These are phyloP conservation scores for Suillus occidentalis DNA, from an alignment of 768 basidiomycete species.

Conservation along the genomic window DNA sequence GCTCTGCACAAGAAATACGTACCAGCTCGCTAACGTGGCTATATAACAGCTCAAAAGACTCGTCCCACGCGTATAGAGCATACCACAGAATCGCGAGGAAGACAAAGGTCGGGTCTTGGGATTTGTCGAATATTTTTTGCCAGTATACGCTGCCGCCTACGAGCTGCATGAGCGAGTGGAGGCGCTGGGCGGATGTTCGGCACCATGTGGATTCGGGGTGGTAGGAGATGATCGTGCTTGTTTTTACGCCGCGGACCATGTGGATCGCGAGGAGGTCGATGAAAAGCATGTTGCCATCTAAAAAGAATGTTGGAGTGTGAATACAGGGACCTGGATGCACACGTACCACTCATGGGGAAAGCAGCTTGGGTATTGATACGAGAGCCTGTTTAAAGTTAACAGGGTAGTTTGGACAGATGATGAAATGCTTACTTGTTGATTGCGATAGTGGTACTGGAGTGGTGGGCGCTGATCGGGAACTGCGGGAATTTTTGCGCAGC, in stretches of 20 bases:
- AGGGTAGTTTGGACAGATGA: constrained; percentile 9
- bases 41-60: constrained; percentile 53
- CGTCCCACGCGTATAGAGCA: constrained; percentile 62
- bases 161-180: constrained; percentile 29
- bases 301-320: constrained; percentile 1
- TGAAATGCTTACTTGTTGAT: not conserved
- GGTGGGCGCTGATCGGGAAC: not conserved
- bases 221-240: constrained; percentile 29
- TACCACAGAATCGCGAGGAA: constrained; percentile 58
- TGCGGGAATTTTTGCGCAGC: constrained; percentile 24
- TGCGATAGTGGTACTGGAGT: not conserved
- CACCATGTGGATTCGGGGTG: constrained; percentile 23
- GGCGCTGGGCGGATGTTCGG: constrained; percentile 21
- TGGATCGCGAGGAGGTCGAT: constrained; percentile 55
- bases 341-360: constrained; percentile 37
- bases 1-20: constrained; percentile 15
- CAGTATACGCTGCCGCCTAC: constrained; percentile 35
- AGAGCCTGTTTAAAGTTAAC: not conserved
- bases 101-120: constrained; percentile 54
- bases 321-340: constrained; percentile 1
- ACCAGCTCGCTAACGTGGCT: constrained; percentile 52
- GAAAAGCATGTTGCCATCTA: constrained; percentile 24
- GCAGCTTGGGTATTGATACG: constrained; percentile 57
- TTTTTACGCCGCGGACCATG: constrained; percentile 39
- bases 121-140: constrained; percentile 22